phyloP scores from a whole-genome alignment of 2,329 filamentous ascomycete species.

The Colletotrichum sp. region DNA sequence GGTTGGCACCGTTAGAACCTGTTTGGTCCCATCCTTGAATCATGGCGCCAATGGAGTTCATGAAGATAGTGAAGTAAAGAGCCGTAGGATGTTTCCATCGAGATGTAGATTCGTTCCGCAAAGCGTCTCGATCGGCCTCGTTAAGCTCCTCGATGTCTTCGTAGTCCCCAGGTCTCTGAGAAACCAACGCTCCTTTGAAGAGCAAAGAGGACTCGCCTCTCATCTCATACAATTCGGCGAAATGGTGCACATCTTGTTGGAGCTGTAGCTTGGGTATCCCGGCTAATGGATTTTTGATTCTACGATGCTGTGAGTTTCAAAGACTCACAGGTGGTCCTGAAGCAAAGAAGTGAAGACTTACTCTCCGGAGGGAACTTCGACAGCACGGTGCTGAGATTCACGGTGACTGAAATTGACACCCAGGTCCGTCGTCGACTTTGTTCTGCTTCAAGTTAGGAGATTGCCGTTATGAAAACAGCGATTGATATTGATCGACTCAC shows the following conservation, averaged over 20 bases:
- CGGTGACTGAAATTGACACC: neutral
- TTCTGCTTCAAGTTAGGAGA: neutral
- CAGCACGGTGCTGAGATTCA: neutral
- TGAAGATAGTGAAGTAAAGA: slow-evolving; percentile 53
- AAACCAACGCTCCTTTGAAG: slow-evolving; percentile 54
- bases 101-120: slow-evolving; percentile 50
- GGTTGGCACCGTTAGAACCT: slow-evolving; percentile 52
- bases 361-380: neutral
- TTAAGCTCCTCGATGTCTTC: slow-evolving; percentile 50
- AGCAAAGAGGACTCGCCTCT: slow-evolving; percentile 42
- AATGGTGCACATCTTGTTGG: slow-evolving; percentile 56
- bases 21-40: slow-evolving; percentile 58
- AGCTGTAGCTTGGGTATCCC: slow-evolving; percentile 56
- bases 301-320: neutral
- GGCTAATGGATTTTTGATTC: slow-evolving; percentile 30
- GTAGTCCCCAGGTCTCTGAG: slow-evolving; percentile 52
- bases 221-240: slow-evolving; percentile 52
- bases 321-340: neutral
- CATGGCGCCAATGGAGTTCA: slow-evolving; percentile 58
- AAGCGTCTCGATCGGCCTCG: slow-evolving; percentile 42
- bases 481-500: neutral
- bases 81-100: slow-evolving; percentile 54
- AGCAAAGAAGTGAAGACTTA: neutral
- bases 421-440: neutral
- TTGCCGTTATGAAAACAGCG: neutral